Evolutionary conservation across 2,329 filamentous ascomycete genomes (phyloP).

Genomic region (Trichoderma simmonsii): DNA sequence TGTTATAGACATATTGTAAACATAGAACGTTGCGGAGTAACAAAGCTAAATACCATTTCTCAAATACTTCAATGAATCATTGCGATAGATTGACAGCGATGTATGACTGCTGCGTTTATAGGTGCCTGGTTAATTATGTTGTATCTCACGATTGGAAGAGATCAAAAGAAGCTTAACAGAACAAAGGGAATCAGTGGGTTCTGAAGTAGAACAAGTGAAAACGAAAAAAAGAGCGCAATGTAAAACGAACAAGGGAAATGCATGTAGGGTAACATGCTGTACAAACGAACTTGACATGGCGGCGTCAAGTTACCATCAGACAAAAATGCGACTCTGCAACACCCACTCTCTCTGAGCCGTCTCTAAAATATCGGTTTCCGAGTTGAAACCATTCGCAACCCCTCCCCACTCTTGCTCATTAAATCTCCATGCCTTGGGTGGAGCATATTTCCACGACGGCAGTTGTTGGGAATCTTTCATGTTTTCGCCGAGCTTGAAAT

Average conservation of each 20-base stretch:
- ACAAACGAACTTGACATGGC: neutral
- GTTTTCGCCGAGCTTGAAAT: neutral
- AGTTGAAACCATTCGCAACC: neutral
- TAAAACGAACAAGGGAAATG: neutral
- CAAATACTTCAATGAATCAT: too few relatives aligned
- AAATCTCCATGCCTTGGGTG: neutral
- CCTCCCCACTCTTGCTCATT: neutral
- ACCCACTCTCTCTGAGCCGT: constrained; percentile 1
- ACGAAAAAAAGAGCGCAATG: neutral
- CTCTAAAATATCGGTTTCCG: neutral
- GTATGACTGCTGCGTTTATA: too few relatives aligned
- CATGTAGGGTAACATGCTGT: neutral
- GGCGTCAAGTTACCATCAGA: neutral
- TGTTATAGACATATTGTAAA: neutral
- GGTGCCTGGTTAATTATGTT: neutral
- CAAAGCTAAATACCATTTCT: neutral
- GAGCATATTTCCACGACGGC: neutral
- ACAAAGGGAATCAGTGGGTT: neutral
- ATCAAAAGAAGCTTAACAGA: neutral
- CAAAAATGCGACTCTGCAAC: neutral
- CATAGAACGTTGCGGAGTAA: neutral
- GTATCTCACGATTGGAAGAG: neutral
- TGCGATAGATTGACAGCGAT: too few relatives aligned
- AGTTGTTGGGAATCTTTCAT: neutral
- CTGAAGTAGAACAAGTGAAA: too few relatives aligned